Conservation (phyloP, 1,284 basidiomycete species). For the Fereydounia khargensis region DNA sequence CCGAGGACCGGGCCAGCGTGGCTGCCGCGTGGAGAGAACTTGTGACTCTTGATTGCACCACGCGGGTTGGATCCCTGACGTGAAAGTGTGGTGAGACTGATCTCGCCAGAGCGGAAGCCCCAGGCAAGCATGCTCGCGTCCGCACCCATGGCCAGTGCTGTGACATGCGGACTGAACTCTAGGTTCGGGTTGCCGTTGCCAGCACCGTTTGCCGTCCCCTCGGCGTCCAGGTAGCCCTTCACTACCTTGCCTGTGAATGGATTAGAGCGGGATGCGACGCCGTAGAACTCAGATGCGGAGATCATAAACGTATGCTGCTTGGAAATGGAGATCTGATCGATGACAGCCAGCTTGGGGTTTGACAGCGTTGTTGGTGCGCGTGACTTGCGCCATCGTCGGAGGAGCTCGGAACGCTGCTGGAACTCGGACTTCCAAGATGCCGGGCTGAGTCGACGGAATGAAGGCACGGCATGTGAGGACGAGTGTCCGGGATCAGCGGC, state of each 20-base stretch:
- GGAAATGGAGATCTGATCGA: slow-evolving; percentile 58
- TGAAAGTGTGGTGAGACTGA: slow-evolving; percentile 64
- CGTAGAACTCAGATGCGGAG: slow-evolving; percentile 68
- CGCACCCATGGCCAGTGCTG: slow-evolving; percentile 64
- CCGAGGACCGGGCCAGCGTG: slow-evolving; percentile 39
- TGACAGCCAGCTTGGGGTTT: slow-evolving; percentile 42
- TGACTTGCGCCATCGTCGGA: slow-evolving; percentile 70
- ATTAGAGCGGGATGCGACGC: slow-evolving; percentile 72
- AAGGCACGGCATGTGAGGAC: slow-evolving; percentile 47
- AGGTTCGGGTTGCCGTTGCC: slow-evolving; percentile 74
- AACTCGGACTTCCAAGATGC: slow-evolving; percentile 48
- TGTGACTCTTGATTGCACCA: slow-evolving; percentile 34
- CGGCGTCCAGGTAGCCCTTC: slow-evolving; percentile 71
- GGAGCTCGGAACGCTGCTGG: slow-evolving; percentile 32
- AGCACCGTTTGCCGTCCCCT: slow-evolving; percentile 64
- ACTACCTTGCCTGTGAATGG: slow-evolving; percentile 69
- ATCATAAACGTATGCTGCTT: slow-evolving; percentile 66
- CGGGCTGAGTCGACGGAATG: slow-evolving; percentile 63
- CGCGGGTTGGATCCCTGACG: slow-evolving; percentile 49
- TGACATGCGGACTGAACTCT: slow-evolving; percentile 71
- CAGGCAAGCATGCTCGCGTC: slow-evolving; percentile 71
- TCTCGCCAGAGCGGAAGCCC: slow-evolving; percentile 72
- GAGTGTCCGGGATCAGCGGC: slow-evolving; percentile 5
- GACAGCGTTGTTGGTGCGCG: slow-evolving; percentile 63
- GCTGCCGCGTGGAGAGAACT: slow-evolving; percentile 30